Evolutionary conservation across 345 rosid genomes (phyloP), one percentile per base, ranked within the genome.

Genomic region (Psidium guajava): DNA sequence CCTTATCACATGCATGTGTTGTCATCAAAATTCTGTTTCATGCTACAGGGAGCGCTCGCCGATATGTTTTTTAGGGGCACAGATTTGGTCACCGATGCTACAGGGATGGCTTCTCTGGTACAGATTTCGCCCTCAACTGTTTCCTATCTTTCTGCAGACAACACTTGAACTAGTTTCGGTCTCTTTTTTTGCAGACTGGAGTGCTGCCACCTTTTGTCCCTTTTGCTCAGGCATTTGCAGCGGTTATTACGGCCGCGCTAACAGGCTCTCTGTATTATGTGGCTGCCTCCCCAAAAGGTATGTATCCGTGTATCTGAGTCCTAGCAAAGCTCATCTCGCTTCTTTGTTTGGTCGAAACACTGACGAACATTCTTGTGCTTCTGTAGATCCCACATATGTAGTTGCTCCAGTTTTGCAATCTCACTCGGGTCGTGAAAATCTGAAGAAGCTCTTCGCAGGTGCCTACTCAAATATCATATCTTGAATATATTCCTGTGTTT

Each of bases 171-270:
- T 47, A 28, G 28, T 50, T 28, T 44, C 82, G 40, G 12, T 27
- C 14, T 61, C 54, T 82, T 54, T 11, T 47, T 11, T 14, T 58
- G 74, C 84, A 95, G 99, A 90, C 98, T 3, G 98, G 99, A 47
- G 88, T 95, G 57, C 89, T 97, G 40, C 99, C 98, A 86, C 99
- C 98, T 54, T 96, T 94, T 86, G 99, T 96, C 51, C 99, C 98
- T 61, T 97, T 97, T 87, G 99, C 99, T 83, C 98, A 96, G 90
- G 99, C 92, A 22, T 95, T 97, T 91, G 98, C 99, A 21, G 99
- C 99, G 85, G 99, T 91, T 61, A 86, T 95, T 69, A 96, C 99
- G 0, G 99, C 98, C 49, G 92, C 92, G 82, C 98, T 97, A 81
- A 97, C 98, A 0, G 98, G 98, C 82, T 96, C 98, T 84, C 94